Conservation (phyloP, 1,284 basidiomycete genomes). For the Mycosarcoma maydis region DNA sequence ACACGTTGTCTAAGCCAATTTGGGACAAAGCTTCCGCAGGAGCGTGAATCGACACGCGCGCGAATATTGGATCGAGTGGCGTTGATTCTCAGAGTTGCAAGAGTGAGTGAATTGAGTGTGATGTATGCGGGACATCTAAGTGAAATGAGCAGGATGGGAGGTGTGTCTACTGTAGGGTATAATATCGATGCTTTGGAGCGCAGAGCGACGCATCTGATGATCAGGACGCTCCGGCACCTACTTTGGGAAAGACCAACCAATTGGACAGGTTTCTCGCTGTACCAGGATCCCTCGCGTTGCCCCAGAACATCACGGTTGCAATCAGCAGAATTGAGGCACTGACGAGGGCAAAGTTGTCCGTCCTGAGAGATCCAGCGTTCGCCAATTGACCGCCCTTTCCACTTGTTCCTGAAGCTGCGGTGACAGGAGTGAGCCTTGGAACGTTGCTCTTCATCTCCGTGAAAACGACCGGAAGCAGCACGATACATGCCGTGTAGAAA, state of each 20-base stretch:
- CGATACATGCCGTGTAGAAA: constrained; percentile 63
- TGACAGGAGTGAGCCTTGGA: constrained; percentile 12
- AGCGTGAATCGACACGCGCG: no score
- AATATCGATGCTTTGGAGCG: no score
- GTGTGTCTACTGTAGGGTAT: constrained; percentile 13
- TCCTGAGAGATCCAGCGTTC: constrained; percentile 18
- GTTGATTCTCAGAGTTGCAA: no score
- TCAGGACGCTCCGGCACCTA: constrained; percentile 5
- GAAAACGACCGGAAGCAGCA: constrained; percentile 63
- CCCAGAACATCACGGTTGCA: constrained; percentile 42
- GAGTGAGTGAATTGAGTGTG: no score
- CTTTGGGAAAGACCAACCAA: constrained; percentile 45
- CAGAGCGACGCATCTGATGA: not conserved
- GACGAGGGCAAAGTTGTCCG: constrained; percentile 40
- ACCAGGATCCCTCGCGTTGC: constrained; percentile 28
- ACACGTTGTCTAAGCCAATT: no score
- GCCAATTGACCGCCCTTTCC: constrained; percentile 2
- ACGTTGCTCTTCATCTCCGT: constrained; percentile 61
- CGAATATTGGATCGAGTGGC: no score
- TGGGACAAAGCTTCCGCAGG: no score
- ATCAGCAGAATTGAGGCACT: constrained; percentile 32
- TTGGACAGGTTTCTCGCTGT: constrained; percentile 34
- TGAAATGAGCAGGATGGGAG: no score
- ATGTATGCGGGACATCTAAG: no score
- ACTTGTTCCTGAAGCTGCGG: not conserved